Percentiles rank a stretch among this genome's conserved stretches.
phyloP scores from a whole-genome alignment of 768 basidiomycete genomes.

The Boletales sp. region DNA sequence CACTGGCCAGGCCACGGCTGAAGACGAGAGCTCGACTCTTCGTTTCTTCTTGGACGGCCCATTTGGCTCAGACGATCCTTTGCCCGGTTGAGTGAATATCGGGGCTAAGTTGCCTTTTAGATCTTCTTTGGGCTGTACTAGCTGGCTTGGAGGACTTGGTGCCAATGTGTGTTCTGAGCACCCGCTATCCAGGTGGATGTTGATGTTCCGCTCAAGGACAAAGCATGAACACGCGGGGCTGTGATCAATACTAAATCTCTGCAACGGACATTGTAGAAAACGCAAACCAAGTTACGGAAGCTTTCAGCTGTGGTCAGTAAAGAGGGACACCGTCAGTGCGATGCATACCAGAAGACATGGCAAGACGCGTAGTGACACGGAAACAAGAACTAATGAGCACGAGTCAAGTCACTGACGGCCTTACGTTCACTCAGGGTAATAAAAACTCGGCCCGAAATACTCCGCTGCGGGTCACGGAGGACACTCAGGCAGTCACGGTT shows the following conservation, averaged over 20 bases:
- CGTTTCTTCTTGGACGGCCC: conserved; percentile 29
- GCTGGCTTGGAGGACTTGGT: no score
- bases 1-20: conserved; percentile 3
- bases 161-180: conserved; percentile 31
- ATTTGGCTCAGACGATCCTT: conserved; percentile 6
- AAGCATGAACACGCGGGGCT: conserved; percentile 49
- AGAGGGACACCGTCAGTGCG: background rate
- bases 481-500: no score
- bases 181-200: conserved; percentile 48
- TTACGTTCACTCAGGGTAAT: no score
- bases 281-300: conserved; percentile 21
- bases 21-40: conserved; percentile 16
- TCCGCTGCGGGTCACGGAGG: background rate
- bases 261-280: background rate
- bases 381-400: no score
- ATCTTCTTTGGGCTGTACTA: conserved; percentile 11
- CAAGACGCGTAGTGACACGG: no score
- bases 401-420: no score
- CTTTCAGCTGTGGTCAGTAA: conserved; percentile 4
- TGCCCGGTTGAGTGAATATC: conserved; percentile 33
- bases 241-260: background rate
- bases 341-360: conserved; percentile 18
- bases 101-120: conserved; percentile 35
- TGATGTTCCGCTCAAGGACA: conserved; percentile 43
- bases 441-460: background rate